Evolutionary conservation across 2,329 filamentous ascomycete genomes (phyloP).

Genomic region (Trichophyton equinum): DNA sequence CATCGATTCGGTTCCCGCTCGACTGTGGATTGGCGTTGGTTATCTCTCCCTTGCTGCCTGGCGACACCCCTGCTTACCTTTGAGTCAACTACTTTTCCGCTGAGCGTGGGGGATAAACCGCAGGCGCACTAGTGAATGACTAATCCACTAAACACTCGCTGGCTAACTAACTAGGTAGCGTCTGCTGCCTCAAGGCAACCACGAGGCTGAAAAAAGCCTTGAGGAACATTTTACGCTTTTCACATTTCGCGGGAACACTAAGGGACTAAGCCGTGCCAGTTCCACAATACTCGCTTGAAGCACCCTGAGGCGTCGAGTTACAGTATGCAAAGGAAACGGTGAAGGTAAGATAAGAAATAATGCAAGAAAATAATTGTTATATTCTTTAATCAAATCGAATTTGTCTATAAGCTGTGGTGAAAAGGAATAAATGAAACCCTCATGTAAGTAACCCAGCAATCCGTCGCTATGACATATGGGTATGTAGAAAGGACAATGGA

Average conservation of each 20-base stretch:
- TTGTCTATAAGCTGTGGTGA: not conserved
- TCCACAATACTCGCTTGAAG: not conserved
- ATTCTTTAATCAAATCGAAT: not conserved
- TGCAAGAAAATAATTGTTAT: not conserved
- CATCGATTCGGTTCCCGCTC: not conserved
- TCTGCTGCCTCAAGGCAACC: conserved; percentile 1
- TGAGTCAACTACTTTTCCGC: not conserved
- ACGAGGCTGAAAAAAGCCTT: conserved; percentile 2
- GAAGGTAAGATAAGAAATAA: not conserved
- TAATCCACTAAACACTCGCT: not conserved
- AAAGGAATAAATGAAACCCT: not conserved
- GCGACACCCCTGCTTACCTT: not conserved
- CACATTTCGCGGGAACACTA: not conserved
- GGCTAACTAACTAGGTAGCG: not conserved
- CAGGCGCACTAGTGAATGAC: not conserved
- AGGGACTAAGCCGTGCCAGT: not conserved
- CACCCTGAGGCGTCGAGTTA: not conserved
- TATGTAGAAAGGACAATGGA: not conserved
- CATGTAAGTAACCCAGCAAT: not conserved
- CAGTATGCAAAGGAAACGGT: not conserved
- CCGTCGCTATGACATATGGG: not conserved
- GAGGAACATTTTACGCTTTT: not conserved
- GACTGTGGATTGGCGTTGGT: not conserved
- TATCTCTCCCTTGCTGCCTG: not conserved
- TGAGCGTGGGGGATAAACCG: not conserved